phyloP scores from a whole-genome alignment of 257 asterid species.

The Cordia subcordata region DNA sequence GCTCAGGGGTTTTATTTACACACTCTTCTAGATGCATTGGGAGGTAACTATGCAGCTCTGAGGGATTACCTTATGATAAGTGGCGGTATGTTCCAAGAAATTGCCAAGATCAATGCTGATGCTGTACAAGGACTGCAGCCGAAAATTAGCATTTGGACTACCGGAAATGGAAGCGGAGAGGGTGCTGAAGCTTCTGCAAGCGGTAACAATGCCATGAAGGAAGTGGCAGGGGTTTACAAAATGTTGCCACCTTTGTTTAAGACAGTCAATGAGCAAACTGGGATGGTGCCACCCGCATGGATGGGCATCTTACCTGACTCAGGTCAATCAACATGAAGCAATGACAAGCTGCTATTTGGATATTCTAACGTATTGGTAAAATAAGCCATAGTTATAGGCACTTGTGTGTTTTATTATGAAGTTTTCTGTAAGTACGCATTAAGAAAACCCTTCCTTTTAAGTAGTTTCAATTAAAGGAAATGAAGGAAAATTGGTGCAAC shows the following conservation, averaged over 20 bases:
- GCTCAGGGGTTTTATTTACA: slow-evolving; percentile 1
- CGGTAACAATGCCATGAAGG: slow-evolving; percentile 5
- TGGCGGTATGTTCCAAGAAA: slow-evolving; percentile 10
- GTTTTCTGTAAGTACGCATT: too few relatives aligned
- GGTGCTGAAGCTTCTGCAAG: neutral
- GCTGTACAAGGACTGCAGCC: slow-evolving; percentile 7
- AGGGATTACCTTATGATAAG: slow-evolving; percentile 8
- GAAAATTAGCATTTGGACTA: slow-evolving; percentile 9
- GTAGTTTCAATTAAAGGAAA: too few relatives aligned
- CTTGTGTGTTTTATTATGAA: too few relatives aligned
- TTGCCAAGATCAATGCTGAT: slow-evolving; percentile 1
- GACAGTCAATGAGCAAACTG: slow-evolving; percentile 1
- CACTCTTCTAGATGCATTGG: slow-evolving; percentile 2
- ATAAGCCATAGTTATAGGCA: too few relatives aligned
- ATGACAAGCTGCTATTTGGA: too few relatives aligned
- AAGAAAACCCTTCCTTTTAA: too few relatives aligned
- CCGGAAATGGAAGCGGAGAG: slow-evolving; percentile 1
- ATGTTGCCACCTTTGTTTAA: slow-evolving; percentile 5
- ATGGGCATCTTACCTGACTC: neutral
- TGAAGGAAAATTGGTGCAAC: too few relatives aligned
- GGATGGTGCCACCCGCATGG: slow-evolving; percentile 2
- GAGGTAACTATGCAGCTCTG: slow-evolving; percentile 3
- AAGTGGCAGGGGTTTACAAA: slow-evolving; percentile 1
- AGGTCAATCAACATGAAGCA: too few relatives aligned
- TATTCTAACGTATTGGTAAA: too few relatives aligned